Base-by-base conservation (phyloP, 2,329 filamentous ascomycete species). In the Trichoderma koningiopsis region DNA sequence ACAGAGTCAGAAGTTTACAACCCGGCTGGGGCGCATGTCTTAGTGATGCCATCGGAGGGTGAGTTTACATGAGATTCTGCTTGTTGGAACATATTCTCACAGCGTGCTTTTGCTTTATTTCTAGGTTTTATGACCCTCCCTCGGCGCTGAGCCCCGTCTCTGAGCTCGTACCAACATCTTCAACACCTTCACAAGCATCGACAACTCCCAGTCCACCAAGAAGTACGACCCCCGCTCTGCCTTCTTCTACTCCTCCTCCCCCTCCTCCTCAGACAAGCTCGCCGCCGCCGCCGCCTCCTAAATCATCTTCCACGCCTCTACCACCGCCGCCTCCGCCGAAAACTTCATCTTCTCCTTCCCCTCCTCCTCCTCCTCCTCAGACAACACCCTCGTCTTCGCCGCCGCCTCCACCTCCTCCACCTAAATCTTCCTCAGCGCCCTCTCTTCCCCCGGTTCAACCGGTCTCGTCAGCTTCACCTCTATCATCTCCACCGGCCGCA, bases 61-160 rank as follows among this genome's bases (percentile, higher is more conserved):
- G 14, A 35, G 63, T 59, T 10, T 7, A 10, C 11, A 29, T 33
- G 16, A 5, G 13, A 22, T 5, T 37, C 22, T 31, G 5, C 3
- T 4, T n/a, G 13, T 27, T 27, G 11, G 3, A 14, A 52, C 16
- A 5, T n/a, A 4, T 52, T 62, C 59, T 62, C 13, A 64, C 47
- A 22, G 4, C 10, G 31, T 27, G 43, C 19, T 27, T 5, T 4
- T n/a, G 8, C 37, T 19, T 6, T 22, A 4, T 49, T 11, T 49
- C 43, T 49, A 67, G 68, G 0, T 70, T 70, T 49, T 70, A 70
- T 33, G 68, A 70, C 37, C 68, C 68, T 16, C 68, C 68, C 4
- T 70, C 59, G 4, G 66, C 66, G 1, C 66, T 68, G 10, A 68
- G 16, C 35, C 49, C 66, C 7, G 66, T 68, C 11, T 49, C 68